Evolutionary conservation across 345 rosid genomes (phyloP).

Genomic region (Isatis tinctoria): DNA sequence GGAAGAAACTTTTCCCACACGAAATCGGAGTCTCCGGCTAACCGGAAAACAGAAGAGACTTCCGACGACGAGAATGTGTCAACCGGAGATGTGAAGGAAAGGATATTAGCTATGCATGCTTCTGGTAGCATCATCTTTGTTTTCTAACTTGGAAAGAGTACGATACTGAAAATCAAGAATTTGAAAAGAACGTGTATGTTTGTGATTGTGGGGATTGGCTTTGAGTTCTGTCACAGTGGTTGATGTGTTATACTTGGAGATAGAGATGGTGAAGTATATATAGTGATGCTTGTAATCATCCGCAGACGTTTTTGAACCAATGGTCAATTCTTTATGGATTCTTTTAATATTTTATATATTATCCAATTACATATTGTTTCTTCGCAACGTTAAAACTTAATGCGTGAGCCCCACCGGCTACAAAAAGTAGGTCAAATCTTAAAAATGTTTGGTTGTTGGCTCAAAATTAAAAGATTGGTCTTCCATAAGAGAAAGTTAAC

Average conservation of each 20-base stretch:
- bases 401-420: too few relatives aligned
- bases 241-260: background rate
- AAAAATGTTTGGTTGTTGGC: background rate
- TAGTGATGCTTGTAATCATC: background rate
- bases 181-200: too few relatives aligned
- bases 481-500: background rate
- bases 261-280: slow-evolving; percentile 3
- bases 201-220: background rate
- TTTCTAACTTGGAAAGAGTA: too few relatives aligned
- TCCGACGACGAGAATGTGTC: too few relatives aligned
- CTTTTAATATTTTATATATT: background rate
- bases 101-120: too few relatives aligned
- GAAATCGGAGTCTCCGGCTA: too few relatives aligned
- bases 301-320: slow-evolving; percentile 7
- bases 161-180: too few relatives aligned
- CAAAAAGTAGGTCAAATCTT: background rate
- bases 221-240: background rate
- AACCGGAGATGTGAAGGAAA: too few relatives aligned
- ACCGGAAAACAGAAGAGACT: too few relatives aligned
- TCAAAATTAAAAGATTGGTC: background rate
- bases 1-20: too few relatives aligned
- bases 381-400: background rate
- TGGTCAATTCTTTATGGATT: background rate
- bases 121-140: too few relatives aligned
- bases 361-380: background rate